Conservation (phyloP, 345 rosid genomes). For the Brassica carinata region DNA sequence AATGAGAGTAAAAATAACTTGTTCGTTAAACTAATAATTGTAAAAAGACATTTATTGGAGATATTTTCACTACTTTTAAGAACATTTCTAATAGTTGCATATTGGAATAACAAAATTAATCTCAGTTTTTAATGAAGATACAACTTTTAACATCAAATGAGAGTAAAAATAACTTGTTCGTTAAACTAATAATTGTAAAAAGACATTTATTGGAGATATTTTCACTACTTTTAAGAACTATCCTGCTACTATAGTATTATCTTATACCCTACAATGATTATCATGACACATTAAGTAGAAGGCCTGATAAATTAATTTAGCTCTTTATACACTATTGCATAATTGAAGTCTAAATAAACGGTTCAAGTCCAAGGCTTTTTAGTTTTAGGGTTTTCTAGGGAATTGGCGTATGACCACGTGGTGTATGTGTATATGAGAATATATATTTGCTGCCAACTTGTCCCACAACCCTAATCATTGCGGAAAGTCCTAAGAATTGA, state of each 20-base stretch:
- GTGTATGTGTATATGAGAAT: constrained; percentile 22
- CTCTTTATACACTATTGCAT: not conserved
- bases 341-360: constrained; percentile 15
- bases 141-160: too few relatives aligned
- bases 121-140: too few relatives aligned
- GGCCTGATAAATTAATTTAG: not conserved
- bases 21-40: too few relatives aligned
- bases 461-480: constrained; percentile 44
- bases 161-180: too few relatives aligned
- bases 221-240: not conserved
- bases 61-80: too few relatives aligned
- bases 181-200: too few relatives aligned
- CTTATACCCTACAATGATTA: constrained; percentile 30
- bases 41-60: too few relatives aligned
- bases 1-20: too few relatives aligned
- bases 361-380: constrained; percentile 25
- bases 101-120: too few relatives aligned
- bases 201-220: too few relatives aligned
- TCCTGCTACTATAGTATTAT: constrained; percentile 19
- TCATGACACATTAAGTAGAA: constrained; percentile 29
- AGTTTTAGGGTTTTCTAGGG: constrained; percentile 32
- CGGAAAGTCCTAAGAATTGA: constrained; percentile 30
- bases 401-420: constrained; percentile 29
- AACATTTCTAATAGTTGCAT: too few relatives aligned
- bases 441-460: constrained; percentile 23